Evolutionary conservation across 2,329 filamentous ascomycete species (phyloP).

Genomic region (Lachnellula arida): DNA sequence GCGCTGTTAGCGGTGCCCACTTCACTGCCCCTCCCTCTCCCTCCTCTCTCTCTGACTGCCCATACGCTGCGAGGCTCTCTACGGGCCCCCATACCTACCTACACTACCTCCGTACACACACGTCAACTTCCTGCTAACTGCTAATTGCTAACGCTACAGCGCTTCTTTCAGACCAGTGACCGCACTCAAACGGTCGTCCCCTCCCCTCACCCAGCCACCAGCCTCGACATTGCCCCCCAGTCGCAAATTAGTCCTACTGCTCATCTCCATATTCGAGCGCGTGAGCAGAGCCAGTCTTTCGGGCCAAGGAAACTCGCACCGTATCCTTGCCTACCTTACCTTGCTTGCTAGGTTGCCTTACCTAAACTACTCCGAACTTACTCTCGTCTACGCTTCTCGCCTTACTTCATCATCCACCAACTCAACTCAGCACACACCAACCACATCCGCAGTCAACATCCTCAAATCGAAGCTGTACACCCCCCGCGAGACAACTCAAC

Average conservation of each 20-base stretch:
- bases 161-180: constrained; percentile 11
- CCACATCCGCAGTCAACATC: background rate
- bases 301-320: constrained; percentile 23
- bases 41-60: background rate
- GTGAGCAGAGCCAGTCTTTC: constrained; percentile 33
- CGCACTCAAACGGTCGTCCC: constrained; percentile 17
- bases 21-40: background rate
- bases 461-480: constrained; percentile 12
- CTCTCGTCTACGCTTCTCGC: constrained; percentile 11
- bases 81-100: constrained; percentile 1
- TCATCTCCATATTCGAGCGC: constrained; percentile 31
- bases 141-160: constrained; percentile 5
- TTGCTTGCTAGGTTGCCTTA: constrained; percentile 6
- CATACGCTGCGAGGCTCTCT: constrained; percentile 2
- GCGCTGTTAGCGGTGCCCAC: background rate
- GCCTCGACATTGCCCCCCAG: constrained; percentile 14
- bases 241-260: constrained; percentile 25
- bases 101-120: no score
- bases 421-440: constrained; percentile 16
- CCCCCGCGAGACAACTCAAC: constrained; percentile 11
- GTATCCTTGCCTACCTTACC: background rate
- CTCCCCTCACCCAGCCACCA: constrained; percentile 25
- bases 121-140: background rate
- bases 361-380: constrained; percentile 16
- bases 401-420: constrained; percentile 23